phyloP scores from a whole-genome alignment of 1,284 basidiomycete genomes.

The Cryptococcus depauperatus region DNA sequence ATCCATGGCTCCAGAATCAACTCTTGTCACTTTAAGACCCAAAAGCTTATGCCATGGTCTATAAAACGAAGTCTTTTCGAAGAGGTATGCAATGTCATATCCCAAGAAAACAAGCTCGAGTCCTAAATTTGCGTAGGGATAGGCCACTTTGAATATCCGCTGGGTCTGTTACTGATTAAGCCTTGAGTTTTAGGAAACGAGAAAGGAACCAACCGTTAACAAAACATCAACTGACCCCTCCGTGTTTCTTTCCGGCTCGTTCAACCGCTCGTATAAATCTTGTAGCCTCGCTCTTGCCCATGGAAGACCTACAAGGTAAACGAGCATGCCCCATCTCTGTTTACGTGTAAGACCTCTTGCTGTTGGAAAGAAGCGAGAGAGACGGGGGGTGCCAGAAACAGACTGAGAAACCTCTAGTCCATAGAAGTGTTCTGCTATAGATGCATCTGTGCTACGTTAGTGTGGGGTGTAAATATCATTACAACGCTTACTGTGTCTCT shows the following conservation, averaged over 20 bases:
- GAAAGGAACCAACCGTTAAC: constrained; percentile 7
- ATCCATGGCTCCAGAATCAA: constrained; percentile 22
- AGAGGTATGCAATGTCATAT: constrained; percentile 84
- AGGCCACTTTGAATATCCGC: constrained; percentile 59
- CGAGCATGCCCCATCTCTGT: constrained; percentile 55
- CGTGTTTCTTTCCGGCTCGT: constrained; percentile 52
- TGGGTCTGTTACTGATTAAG: constrained; percentile 8
- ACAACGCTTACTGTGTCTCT: constrained; percentile 58
- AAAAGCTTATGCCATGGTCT: constrained; percentile 85
- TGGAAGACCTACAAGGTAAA: constrained; percentile 76
- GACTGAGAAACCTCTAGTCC: constrained; percentile 25
- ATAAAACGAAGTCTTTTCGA: constrained; percentile 77
- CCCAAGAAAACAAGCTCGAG: constrained; percentile 75
- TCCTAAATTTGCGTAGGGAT: constrained; percentile 70
- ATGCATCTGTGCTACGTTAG: constrained; percentile 29
- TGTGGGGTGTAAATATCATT: background rate
- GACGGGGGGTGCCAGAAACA: background rate
- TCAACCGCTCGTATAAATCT: constrained; percentile 80
- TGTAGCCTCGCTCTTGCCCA: constrained; percentile 82
- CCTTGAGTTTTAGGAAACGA: background rate
- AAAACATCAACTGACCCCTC: constrained; percentile 42
- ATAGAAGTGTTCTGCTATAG: constrained; percentile 44
- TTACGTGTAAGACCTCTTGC: constrained; percentile 16
- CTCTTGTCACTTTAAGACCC: constrained; percentile 54
- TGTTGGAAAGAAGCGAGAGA: background rate